phyloP scores from a whole-genome alignment of 2,329 filamentous ascomycete species.

The Colletotrichum costaricense region DNA sequence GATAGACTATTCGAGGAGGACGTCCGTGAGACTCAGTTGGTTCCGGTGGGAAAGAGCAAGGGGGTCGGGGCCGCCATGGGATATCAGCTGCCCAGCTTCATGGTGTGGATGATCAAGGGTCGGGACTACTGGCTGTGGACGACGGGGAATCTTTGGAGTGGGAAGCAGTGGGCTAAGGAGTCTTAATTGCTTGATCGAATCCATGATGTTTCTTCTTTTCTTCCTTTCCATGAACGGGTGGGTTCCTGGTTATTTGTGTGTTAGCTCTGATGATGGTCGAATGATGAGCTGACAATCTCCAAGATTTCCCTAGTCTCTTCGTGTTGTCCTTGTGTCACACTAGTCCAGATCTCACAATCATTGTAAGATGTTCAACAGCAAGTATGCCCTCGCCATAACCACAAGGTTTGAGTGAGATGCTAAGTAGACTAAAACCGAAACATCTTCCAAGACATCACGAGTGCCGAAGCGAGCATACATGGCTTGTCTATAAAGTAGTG shows the following conservation, averaged over 20 bases:
- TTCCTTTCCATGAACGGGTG: not conserved
- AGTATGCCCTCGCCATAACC: too few species aligned
- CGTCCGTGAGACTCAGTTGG: conserved; percentile 56
- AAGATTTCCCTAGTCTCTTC: not conserved
- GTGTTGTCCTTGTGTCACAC: not conserved
- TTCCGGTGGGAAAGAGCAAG: conserved; percentile 57
- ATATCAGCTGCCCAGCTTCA: conserved; percentile 53
- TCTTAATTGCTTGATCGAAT: conserved; percentile 32
- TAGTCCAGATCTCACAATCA: too few species aligned
- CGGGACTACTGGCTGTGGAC: conserved; percentile 65
- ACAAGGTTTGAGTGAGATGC: too few species aligned
- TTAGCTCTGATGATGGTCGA: not conserved
- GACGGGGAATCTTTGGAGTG: conserved; percentile 59
- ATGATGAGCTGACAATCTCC: not conserved
- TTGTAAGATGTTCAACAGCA: too few species aligned
- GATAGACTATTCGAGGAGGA: conserved; percentile 55
- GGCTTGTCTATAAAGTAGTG: not conserved
- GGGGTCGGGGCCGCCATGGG: conserved; percentile 59
- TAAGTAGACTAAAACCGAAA: too few species aligned
- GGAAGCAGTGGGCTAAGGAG: conserved; percentile 62
- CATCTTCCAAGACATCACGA: not conserved
- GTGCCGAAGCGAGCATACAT: not conserved
- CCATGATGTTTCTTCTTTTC: not conserved
- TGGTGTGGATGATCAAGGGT: conserved; percentile 62
- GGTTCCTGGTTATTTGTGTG: not conserved